Evolutionary conservation across 2,329 filamentous ascomycete species (phyloP).

Genomic region (Emericellopsis atlantica): DNA sequence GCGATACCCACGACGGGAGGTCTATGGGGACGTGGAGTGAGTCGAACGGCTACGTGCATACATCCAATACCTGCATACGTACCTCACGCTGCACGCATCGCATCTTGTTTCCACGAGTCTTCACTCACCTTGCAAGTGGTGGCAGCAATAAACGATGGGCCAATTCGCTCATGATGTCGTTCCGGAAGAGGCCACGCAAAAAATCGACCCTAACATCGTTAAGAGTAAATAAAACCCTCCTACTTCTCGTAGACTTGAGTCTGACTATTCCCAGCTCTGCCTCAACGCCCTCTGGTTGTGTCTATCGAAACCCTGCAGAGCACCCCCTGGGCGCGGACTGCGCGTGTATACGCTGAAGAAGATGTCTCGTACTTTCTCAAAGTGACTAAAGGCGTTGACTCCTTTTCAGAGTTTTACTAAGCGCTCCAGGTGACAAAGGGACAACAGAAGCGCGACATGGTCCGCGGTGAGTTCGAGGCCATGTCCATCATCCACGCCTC

Average conservation of each 20-base stretch:
- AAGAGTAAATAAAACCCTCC: no score
- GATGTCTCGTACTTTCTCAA: conserved; percentile 3
- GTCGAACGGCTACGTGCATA: not conserved
- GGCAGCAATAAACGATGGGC: no score
- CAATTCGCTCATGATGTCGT: no score
- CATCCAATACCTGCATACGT: no score
- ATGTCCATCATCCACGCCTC: conserved; percentile 1
- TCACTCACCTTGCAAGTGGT: no score
- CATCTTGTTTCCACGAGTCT: no score
- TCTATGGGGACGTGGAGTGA: not conserved
- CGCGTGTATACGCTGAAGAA: not conserved
- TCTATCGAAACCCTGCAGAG: not conserved
- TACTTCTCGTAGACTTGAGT: no score
- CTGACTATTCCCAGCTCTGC: no score
- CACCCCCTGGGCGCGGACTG: conserved; percentile 3
- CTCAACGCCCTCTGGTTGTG: no score
- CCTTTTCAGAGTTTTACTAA: not conserved
- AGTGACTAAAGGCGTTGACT: not conserved
- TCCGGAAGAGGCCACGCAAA: no score
- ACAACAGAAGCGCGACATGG: conserved; percentile 1
- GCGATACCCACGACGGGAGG: not conserved
- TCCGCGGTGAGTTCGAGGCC: conserved; percentile 1
- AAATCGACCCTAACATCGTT: no score
- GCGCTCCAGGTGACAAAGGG: not conserved
- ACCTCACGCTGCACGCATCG: no score